A percentile compares a stretch with the other conserved stretches of the same genome.
These are phyloP conservation scores for Eucalyptus pauciflora DNA, from an alignment of 345 rosid species.

Conservation along the genomic window DNA sequence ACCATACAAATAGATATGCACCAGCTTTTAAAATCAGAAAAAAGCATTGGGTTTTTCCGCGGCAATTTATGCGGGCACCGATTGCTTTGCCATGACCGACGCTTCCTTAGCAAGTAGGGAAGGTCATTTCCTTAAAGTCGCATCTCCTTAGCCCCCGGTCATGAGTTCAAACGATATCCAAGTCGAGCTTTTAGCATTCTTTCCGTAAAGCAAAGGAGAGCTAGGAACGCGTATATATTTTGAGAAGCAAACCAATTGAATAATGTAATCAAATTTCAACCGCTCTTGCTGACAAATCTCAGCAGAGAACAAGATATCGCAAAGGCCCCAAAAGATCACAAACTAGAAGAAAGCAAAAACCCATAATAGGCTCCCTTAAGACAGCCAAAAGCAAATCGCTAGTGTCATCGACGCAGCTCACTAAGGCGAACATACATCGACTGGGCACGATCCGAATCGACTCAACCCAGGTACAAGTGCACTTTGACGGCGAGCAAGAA, in stretches of 20 bases:
- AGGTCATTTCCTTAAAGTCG: neutral
- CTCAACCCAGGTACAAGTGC: conserved; percentile 33
- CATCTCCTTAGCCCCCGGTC: no score
- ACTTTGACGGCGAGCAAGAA: conserved; percentile 39
- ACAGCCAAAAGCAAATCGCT: neutral
- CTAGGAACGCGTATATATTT: neutral
- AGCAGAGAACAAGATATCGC: neutral
- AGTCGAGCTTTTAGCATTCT: neutral
- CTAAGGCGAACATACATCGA: neutral
- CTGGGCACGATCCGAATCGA: neutral
- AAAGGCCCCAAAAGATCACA: neutral
- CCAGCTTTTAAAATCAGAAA: neutral
- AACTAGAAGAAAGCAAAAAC: neutral
- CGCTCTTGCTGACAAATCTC: neutral
- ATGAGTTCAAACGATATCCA: no score
- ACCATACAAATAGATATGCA: no score
- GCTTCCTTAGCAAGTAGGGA: neutral
- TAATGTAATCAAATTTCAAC: neutral
- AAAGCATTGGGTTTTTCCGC: neutral
- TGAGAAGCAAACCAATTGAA: neutral
- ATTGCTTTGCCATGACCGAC: neutral
- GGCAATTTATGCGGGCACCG: neutral
- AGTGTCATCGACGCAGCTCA: neutral
- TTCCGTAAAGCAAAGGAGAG: neutral
- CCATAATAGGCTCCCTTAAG: neutral